Base-by-base conservation (phyloP, 2,329 filamentous ascomycete species). In the Apiospora kogelbergensis region DNA sequence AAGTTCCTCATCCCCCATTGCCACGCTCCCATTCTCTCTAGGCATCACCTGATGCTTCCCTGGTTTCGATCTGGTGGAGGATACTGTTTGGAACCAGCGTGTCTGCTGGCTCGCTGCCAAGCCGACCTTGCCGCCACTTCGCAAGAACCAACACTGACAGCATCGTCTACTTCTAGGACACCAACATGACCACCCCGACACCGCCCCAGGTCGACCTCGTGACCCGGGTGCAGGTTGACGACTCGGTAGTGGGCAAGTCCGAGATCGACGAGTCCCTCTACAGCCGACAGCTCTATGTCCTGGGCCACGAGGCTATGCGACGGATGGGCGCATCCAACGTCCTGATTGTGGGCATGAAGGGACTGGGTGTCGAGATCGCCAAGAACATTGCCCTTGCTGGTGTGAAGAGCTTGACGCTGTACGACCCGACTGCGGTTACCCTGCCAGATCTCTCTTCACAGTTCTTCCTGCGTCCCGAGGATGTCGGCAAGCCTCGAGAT, bases 371-470 rank as follows among this genome's bases (percentile, higher is more conserved):
- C 68, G 96, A 99, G 83, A 96, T 99, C 76, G 95, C 96, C 78
- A 99, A 99, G 88, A 99, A 99, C 78, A 94, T 99, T 77, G 96
- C 96, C 70, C 91, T 99, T 75, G 96, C 96, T 75, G 96, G 96
- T 80, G 96, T 99, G 83, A 99, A 99, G 87, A 98, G 95, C 78
- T 84, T 99, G 74, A 96, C 95, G 1, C 88, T 99, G 68, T 93
- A 94, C 84, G 96, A 99, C 79, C 95, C 96, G 63, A 89, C 91
- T 64, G 93, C 93, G 53, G 92, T 93, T 67, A 87, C 90, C 74
- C 92, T 98, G 74, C 88, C 93, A 75, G 96, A 99, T 78, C 90
- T 99, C 42, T 98, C 96, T 48, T 93, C 96, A 57, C 96, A 99
- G 81, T 99, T 99, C 87, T 99, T 99, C 87, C 89, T 99, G 26